phyloP scores from a whole-genome alignment of 2,329 filamentous ascomycete genomes.

The Fusarium sambucinum region DNA sequence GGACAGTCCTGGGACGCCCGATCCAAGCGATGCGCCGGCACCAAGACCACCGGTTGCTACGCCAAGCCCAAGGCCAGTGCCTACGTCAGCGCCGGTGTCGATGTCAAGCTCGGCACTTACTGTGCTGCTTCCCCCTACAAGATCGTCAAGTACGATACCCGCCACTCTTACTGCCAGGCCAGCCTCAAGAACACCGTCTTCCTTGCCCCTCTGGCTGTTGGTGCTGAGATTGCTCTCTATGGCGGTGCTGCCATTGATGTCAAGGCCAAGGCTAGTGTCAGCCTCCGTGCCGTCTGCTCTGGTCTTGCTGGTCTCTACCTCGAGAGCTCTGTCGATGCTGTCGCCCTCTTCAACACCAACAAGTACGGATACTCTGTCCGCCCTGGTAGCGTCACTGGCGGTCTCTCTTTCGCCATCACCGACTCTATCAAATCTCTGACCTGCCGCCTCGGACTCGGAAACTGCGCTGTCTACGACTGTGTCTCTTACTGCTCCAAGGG shows the following conservation, averaged over 20 bases:
- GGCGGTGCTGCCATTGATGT: conserved; percentile 45
- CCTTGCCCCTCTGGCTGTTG: conserved; percentile 48
- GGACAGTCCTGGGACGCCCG: conserved; percentile 55
- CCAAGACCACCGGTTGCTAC: conserved; percentile 50
- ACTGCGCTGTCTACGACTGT: conserved; percentile 53
- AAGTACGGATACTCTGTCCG: conserved; percentile 49
- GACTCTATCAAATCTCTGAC: conserved; percentile 42
- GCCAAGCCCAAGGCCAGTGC: conserved; percentile 48
- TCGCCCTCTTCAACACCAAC: conserved; percentile 55
- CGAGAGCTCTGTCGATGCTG: conserved; percentile 48
- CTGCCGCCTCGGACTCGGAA: conserved; percentile 51
- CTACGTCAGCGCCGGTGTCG: conserved; percentile 40
- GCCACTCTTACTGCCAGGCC: conserved; percentile 55
- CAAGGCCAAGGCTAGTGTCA: conserved; percentile 46
- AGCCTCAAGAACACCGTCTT: conserved; percentile 52
- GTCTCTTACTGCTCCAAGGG: conserved; percentile 55
- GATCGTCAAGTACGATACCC: conserved; percentile 52
- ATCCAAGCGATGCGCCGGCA: conserved; percentile 48
- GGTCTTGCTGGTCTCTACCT: conserved; percentile 53
- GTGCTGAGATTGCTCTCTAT: conserved; percentile 46
- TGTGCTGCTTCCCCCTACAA: conserved; percentile 54
- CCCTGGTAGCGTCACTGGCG: conserved; percentile 45
- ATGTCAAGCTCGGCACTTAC: conserved; percentile 50
- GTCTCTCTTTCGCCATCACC: conserved; percentile 45
- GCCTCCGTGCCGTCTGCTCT: conserved; percentile 51